Evolutionary conservation across 257 asterid genomes (phyloP).

Genomic region (Solanum chiquidenum): DNA sequence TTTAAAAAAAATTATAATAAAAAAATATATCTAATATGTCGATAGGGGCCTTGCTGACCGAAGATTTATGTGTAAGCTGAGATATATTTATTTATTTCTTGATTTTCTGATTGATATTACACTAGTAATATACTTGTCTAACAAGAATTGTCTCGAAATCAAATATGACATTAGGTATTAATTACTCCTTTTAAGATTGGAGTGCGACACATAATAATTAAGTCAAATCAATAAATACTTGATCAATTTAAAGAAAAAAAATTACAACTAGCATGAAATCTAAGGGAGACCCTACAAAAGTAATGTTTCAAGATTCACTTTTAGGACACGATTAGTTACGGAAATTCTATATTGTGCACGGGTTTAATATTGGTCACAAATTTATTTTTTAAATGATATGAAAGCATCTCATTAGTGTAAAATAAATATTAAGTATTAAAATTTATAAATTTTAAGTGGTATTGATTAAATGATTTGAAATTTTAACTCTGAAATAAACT

Average conservation of each 20-base stretch:
- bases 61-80: not conserved
- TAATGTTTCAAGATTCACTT: not conserved
- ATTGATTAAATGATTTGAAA: not conserved
- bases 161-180: too few species aligned
- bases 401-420: not conserved
- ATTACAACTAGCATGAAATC: not conserved
- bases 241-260: not conserved
- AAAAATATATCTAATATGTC: not conserved
- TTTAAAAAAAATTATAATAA: too few species aligned
- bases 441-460: not conserved
- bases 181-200: not conserved
- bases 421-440: too few species aligned
- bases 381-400: not conserved
- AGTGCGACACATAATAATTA: too few species aligned
- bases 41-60: not conserved
- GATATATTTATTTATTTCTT: not conserved
- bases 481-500: too few species aligned
- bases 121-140: not conserved
- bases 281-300: not conserved
- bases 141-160: too few species aligned
- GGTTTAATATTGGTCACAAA: not conserved
- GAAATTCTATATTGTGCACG: too few species aligned
- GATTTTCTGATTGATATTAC: too few species aligned
- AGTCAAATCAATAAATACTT: not conserved
- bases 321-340: not conserved